phyloP scores from a whole-genome alignment of 495 filamentous ascomycete species.

The Xylaria curta region DNA sequence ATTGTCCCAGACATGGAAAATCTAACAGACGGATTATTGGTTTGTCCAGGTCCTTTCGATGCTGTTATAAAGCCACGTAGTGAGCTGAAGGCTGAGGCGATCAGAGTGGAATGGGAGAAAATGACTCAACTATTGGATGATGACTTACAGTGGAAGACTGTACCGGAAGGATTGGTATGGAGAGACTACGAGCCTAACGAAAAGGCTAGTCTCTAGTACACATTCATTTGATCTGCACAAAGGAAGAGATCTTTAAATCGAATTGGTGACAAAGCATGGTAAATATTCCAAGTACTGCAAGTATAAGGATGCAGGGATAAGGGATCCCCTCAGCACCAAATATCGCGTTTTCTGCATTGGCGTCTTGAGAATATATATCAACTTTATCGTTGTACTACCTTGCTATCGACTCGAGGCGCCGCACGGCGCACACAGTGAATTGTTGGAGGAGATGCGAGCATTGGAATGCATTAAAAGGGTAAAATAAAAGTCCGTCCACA shows the following conservation, averaged over 20 bases:
- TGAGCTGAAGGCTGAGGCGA: conserved; percentile 28
- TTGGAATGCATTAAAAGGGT: too few species aligned
- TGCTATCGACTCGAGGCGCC: too few species aligned
- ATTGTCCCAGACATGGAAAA: conserved; percentile 43
- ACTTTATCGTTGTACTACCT: too few species aligned
- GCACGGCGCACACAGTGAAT: too few species aligned
- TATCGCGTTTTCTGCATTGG: neutral
- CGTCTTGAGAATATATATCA: too few species aligned
- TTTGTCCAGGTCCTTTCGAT: conserved; percentile 27
- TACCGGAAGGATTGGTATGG: conserved; percentile 34
- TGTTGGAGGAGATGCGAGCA: too few species aligned
- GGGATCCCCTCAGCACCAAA: neutral
- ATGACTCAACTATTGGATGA: conserved; percentile 34
- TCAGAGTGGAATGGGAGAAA: conserved; percentile 39
- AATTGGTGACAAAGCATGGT: neutral
- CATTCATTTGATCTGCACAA: neutral
- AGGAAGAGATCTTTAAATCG: neutral
- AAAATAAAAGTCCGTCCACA: too few species aligned
- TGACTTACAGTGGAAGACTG: conserved; percentile 35
- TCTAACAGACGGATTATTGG: conserved; percentile 40
- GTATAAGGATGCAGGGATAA: neutral
- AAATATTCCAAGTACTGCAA: too few species aligned
- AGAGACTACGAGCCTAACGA: conserved; percentile 32
- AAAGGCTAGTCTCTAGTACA: conserved; percentile 14
- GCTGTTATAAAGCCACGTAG: conserved; percentile 33